Conservation (phyloP, 1,284 basidiomycete genomes). For the Cystobasidium pallidum region DNA sequence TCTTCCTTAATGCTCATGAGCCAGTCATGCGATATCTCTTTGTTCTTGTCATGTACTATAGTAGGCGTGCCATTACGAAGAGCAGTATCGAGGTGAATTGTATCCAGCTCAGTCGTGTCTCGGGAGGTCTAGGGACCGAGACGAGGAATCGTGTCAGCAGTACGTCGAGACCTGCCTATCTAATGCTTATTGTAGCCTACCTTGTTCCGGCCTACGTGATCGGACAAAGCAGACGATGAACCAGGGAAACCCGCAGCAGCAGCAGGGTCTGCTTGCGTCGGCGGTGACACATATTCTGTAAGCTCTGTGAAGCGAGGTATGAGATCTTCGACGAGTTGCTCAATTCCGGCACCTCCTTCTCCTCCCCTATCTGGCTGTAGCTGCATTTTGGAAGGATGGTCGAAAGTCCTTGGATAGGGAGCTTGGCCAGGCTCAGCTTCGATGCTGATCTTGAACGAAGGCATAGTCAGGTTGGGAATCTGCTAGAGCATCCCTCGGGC, state of each 20-base stretch:
- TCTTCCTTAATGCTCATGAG: slow-evolving; percentile 22
- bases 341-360: slow-evolving; percentile 13
- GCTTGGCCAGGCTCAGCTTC: neutral
- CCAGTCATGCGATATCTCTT: slow-evolving; percentile 14
- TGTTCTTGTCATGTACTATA: neutral
- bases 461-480: neutral
- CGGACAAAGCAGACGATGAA: neutral
- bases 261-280: neutral
- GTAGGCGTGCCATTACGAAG: neutral
- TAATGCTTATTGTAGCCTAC: neutral
- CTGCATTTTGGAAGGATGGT: slow-evolving; percentile 5
- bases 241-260: neutral
- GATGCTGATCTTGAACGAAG: neutral
- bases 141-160: neutral
- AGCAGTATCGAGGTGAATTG: neutral
- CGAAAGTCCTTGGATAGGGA: neutral
- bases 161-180: too few species aligned
- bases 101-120: neutral
- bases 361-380: slow-evolving; percentile 17
- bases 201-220: neutral
- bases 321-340: slow-evolving; percentile 4
- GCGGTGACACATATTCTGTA: neutral
- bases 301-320: slow-evolving; percentile 31
- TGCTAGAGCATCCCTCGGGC: too few species aligned
- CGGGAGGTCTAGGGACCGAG: neutral